Base-by-base conservation (phyloP, 2,329 filamentous ascomycete species). In the Penicillium italicum region DNA sequence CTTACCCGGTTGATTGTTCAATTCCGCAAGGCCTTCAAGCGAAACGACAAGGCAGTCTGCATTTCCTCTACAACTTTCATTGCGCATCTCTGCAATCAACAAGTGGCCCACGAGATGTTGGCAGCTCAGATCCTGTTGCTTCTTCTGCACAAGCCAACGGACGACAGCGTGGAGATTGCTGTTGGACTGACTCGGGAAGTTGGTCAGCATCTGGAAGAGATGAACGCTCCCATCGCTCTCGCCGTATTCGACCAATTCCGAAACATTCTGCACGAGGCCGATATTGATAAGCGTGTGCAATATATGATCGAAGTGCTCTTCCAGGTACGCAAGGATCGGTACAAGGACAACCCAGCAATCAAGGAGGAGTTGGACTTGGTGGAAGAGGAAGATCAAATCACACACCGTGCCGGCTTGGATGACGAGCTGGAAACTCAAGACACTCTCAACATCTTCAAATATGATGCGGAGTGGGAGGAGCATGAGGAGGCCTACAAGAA, bases 221-320 rank as follows among this genome's bases (percentile, higher is more conserved):
- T 97, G 91, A 95, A 90, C 69, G 83, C 86, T 1, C 83, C 89
- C 11, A 96, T 97, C 67, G 87, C 91, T 30, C 84, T 93, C 62
- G 89, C 88, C 24, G 91, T 99, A 8, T 99, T 96, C 69, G 94
- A 99, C 69, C 92, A 96, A 73, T 96, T 99, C 79, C 82, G 94
- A 65, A 93, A 88, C 66, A 97, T 97, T 61, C 79, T 99, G 9
- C 93, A 99, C 77, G 94, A 99, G 74, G 91, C 91, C 42, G 92
- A 94, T 69, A 96, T 99, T 72, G 93, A 97, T 71, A 97, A 96
- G 80, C 84, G 94, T 62, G 92, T 93, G n/a, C 94, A 99, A 76
- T 99, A 97, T 76, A 96, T 96, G 90, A 93, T 99, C 55, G 94
- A 99, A 73, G 94, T 97, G 6, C 77, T 99, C 41, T 99, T 99